Conservation (phyloP, 2,329 filamentous ascomycete species). For the Xylaria sp. region DNA sequence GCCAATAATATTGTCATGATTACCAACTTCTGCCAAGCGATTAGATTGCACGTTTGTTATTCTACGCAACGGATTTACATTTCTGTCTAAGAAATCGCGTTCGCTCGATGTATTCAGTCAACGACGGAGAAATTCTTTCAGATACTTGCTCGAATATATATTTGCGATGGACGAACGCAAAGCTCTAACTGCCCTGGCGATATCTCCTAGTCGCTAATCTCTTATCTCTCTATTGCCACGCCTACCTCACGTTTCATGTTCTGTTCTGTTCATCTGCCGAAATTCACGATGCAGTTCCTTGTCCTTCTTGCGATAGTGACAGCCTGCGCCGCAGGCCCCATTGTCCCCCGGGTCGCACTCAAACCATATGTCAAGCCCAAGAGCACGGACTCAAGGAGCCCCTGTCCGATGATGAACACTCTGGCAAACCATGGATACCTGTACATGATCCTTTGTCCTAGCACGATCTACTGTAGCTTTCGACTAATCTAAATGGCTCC, state of each 20-base stretch:
- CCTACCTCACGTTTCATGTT: background rate
- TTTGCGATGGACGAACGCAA: constrained; percentile 5
- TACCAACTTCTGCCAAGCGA: constrained; percentile 29
- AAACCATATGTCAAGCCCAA: constrained; percentile 37
- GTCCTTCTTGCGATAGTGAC: constrained; percentile 30
- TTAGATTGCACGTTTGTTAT: constrained; percentile 15
- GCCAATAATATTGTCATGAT: constrained; percentile 33
- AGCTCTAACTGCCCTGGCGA: background rate
- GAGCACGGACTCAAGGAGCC: constrained; percentile 38
- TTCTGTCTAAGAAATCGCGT: constrained; percentile 7
- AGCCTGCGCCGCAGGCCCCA: constrained; percentile 30
- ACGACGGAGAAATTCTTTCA: background rate
- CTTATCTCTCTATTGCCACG: background rate
- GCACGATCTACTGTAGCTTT: background rate
- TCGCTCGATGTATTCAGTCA: background rate
- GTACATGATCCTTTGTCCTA: constrained; percentile 22
- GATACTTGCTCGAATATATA: constrained; percentile 21
- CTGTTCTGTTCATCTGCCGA: background rate
- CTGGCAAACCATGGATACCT: constrained; percentile 43
- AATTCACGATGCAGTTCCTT: constrained; percentile 34
- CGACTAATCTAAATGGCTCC: constrained; percentile 6
- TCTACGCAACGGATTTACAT: constrained; percentile 12
- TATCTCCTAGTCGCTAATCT: constrained; percentile 1
- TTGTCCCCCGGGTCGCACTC: constrained; percentile 23
- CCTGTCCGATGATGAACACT: constrained; percentile 43